Evolutionary conservation across 257 asterid species (phyloP).

Genomic region (Asclepias syriaca): DNA sequence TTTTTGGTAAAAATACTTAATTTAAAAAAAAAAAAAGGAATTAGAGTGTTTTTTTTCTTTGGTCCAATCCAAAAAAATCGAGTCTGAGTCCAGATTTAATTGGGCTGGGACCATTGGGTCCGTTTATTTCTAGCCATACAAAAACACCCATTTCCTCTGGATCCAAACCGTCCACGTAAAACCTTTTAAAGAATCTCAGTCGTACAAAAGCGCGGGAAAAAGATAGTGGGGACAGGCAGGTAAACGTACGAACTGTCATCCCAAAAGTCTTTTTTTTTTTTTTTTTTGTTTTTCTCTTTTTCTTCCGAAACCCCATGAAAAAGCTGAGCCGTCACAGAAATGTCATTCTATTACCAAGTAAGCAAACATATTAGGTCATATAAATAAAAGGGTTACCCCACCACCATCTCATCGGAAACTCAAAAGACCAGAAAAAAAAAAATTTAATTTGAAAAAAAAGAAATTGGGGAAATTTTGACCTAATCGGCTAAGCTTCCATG

Average conservation of each 20-base stretch:
- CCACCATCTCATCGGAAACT: neutral
- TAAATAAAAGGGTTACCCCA: neutral
- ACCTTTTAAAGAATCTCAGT: constrained; percentile 23
- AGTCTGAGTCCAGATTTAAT: too few species aligned
- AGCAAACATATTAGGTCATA: neutral
- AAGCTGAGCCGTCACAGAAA: constrained; percentile 17
- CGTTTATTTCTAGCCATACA: too few species aligned
- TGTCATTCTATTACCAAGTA: neutral
- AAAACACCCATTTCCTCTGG: too few species aligned
- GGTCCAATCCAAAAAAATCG: too few species aligned
- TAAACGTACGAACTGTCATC: neutral
- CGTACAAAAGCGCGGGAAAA: constrained; percentile 57
- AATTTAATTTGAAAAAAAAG: too few species aligned
- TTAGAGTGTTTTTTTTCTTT: too few species aligned
- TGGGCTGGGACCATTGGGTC: too few species aligned
- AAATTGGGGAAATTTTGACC: too few species aligned
- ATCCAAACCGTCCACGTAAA: neutral
- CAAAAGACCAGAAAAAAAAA: neutral
- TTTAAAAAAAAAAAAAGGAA: too few species aligned
- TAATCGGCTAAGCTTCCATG: constrained; percentile 17
- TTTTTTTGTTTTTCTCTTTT: too few species aligned
- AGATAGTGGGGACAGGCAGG: neutral
- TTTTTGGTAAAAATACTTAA: too few species aligned
- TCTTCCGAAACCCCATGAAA: constrained; percentile 7
- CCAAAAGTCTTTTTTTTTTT: neutral